These are phyloP conservation scores for Dentipellis fragilis DNA, from an alignment of 768 basidiomycete species.

Conservation along the genomic window DNA sequence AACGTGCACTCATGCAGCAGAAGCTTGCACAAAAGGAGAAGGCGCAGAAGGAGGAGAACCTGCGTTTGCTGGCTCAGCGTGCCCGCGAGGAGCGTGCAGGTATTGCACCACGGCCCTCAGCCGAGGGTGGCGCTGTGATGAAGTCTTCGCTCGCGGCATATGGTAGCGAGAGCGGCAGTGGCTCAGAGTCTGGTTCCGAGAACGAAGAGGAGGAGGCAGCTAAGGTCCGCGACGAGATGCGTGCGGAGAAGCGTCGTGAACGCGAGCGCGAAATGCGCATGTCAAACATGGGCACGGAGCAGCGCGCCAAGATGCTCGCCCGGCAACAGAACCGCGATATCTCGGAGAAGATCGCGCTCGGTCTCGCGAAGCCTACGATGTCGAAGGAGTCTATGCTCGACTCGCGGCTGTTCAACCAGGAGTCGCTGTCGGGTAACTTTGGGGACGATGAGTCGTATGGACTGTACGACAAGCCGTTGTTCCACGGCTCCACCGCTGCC, in stretches of 20 bases:
- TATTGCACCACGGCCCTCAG: conserved; percentile 54
- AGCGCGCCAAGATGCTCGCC: conserved; percentile 90
- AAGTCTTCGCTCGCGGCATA: conserved; percentile 76
- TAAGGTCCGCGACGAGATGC: conserved; percentile 81
- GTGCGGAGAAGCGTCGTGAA: conserved; percentile 85
- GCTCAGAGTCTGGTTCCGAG: conserved; percentile 43
- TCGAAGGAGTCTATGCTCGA: conserved; percentile 98
- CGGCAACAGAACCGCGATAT: conserved; percentile 98
- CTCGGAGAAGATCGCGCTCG: conserved; percentile 96
- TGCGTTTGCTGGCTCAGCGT: conserved; percentile 88
- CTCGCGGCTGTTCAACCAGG: conserved; percentile 95
- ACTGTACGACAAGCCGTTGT: conserved; percentile 89
- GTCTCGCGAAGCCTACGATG: conserved; percentile 90
- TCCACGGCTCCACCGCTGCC: conserved; percentile 91
- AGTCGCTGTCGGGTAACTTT: conserved; percentile 71
- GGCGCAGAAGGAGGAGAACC: conserved; percentile 90
- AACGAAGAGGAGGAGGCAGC: conserved; percentile 68
- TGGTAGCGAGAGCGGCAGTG: conserved; percentile 68
- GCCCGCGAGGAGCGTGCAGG: conserved; percentile 92
- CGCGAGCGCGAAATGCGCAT: conserved; percentile 96
- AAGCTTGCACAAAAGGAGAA: conserved; percentile 99
- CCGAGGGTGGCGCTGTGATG: conserved; percentile 59
- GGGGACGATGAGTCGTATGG: conserved; percentile 92
- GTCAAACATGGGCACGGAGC: conserved; percentile 98
- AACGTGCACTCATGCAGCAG: conserved; percentile 95